A percentile compares a stretch with the other conserved stretches of the same genome.
Conservation (phyloP, 192 early-diverging fungal species). For the Dissophora ornata region DNA sequence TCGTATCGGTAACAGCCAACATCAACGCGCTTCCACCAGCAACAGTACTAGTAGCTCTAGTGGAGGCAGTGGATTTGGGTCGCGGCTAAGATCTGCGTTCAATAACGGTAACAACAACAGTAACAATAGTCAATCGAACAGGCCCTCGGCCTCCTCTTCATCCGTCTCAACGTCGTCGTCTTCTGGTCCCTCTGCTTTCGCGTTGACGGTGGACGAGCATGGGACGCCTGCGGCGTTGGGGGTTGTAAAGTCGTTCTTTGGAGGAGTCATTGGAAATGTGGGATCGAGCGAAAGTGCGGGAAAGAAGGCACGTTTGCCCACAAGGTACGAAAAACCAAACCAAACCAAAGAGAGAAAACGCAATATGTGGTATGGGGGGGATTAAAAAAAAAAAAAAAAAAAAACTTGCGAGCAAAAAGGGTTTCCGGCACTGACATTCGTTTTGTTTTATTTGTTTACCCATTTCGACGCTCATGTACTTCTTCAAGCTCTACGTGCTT, state of each 20-base stretch:
- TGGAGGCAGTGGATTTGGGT: conserved; percentile 28
- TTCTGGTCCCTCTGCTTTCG: not conserved
- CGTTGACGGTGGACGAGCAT: conserved; percentile 26
- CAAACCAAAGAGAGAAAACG: no score
- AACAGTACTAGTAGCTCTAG: not conserved
- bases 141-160: not conserved
- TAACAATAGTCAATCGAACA: conserved; percentile 1
- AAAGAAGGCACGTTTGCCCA: conserved; percentile 68
- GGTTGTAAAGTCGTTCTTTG: conserved; percentile 69
- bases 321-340: conserved; percentile 57
- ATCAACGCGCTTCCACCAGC: conserved; percentile 4
- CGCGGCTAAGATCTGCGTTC: conserved; percentile 38
- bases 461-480: no score
- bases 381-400: no score
- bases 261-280: conserved; percentile 61
- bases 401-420: no score
- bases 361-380: no score
- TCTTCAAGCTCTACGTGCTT: conserved; percentile 47
- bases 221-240: conserved; percentile 41
- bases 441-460: no score
- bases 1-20: not conserved
- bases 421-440: no score
- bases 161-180: conserved; percentile 15
- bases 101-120: conserved; percentile 3
- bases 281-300: conserved; percentile 58